Percentiles rank a stretch among this genome's conserved stretches.
phyloP scores from a whole-genome alignment of 176 grass and related monocot species.

The Cocos nucifera region DNA sequence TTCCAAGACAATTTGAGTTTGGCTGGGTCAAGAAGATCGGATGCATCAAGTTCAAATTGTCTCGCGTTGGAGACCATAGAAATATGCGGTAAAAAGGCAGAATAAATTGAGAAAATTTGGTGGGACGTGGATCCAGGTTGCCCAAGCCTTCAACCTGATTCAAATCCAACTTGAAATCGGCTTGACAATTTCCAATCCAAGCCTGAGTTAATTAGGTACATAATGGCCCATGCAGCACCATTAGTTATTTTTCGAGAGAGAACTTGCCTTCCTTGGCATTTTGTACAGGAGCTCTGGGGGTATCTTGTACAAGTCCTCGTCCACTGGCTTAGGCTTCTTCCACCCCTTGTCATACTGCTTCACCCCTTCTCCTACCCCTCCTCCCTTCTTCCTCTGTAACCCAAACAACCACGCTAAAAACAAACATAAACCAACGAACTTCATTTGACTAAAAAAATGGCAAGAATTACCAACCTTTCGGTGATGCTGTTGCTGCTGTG shows the following conservation, averaged over 20 bases:
- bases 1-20: too few species aligned
- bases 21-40: too few species aligned
- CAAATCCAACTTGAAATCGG: too few species aligned
- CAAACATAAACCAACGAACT: not conserved
- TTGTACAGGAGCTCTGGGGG: not conserved
- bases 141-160: too few species aligned
- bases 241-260: not conserved
- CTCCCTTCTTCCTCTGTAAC: not conserved
- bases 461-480: not conserved
- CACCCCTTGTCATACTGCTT: not conserved
- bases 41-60: too few species aligned
- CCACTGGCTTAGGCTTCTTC: not conserved
- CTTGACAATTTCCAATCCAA: too few species aligned
- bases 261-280: not conserved
- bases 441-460: not conserved
- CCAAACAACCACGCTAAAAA: not conserved
- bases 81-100: too few species aligned
- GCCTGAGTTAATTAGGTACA: not conserved
- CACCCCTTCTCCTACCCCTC: not conserved
- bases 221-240: not conserved
- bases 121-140: too few species aligned
- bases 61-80: too few species aligned
- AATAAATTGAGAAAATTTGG: too few species aligned
- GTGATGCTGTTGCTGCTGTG: not conserved
- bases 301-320: slow-evolving; percentile 2